phyloP scores from a whole-genome alignment of 768 basidiomycete genomes.

The Tephrocybe sp. region DNA sequence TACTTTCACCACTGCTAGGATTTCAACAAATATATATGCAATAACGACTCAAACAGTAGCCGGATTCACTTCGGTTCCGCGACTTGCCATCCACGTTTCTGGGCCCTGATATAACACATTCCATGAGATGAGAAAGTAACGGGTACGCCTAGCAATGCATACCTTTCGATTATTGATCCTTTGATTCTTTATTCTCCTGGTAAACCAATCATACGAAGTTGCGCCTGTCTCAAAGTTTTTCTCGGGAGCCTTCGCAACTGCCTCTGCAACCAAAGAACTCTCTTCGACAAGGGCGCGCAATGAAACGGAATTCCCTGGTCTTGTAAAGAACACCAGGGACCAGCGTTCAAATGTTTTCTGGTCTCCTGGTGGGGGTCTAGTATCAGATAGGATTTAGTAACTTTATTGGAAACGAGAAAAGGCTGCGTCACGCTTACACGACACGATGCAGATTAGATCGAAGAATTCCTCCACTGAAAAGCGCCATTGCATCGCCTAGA shows the following conservation, averaged over 20 bases:
- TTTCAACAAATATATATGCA: too few species aligned
- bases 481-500: conserved; percentile 28
- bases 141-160: not conserved
- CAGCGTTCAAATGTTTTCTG: conserved; percentile 55
- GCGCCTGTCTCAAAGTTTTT: conserved; percentile 32
- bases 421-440: conserved; percentile 6
- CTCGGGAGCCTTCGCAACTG: conserved; percentile 34
- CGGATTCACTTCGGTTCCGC: conserved; percentile 34
- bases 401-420: too few species aligned
- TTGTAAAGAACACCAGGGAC: conserved; percentile 68
- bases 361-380: conserved; percentile 55
- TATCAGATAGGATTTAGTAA: too few species aligned
- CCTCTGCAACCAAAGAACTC: conserved; percentile 48
- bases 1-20: too few species aligned
- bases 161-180: conserved; percentile 42
- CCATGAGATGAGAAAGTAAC: not conserved
- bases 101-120: conserved; percentile 30
- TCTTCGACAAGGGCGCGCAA: conserved; percentile 51
- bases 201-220: conserved; percentile 43
- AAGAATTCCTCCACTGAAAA: conserved; percentile 22
- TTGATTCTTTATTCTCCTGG: conserved; percentile 41
- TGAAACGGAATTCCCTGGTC: conserved; percentile 51
- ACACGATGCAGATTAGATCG: conserved; percentile 21
- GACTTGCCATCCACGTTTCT: conserved; percentile 44
- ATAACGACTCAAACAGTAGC: not conserved